Base-by-base conservation (phyloP, 768 basidiomycete species). In the Ephemerocybe angulata region DNA sequence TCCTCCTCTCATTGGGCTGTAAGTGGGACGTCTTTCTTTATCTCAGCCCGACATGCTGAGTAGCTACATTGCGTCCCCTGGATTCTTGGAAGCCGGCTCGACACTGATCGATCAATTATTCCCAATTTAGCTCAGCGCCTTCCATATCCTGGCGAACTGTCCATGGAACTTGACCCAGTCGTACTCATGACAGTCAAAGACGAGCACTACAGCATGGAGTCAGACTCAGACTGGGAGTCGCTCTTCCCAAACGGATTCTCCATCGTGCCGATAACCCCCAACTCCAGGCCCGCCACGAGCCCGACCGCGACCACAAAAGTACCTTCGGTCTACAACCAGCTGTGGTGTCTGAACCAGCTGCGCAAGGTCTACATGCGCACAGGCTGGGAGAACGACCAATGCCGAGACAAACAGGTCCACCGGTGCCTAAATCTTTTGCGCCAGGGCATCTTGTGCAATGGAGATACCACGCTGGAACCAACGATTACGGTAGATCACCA, bases 261-360 rank as follows among this genome's bases (percentile, higher is more conserved):
- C 12, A 46, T 54, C 21, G 22, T 35, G 25, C 47, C 48, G 19
- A 50, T 58, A 30, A 8, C 25, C n/a, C 17, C 17, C 38, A 29
- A 27, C 46, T 15, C 46, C 3, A 27, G n/a, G 15, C 28, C 30
- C 15, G 25, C 8, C 13, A 29, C 17, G 22, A 10, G 46, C 15
- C 10, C 5, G 5, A 19, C 15, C 7, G 22, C 27, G 27, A 27
- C 30, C 17, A 3, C 25, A 1, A 28, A 19, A 28, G 46, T 47
- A 19, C 46, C 46, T 12, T 31, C 56, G 8, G 55, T 58, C 54
- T 58, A 61, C 30, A 57, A 61, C 47, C 54, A 61, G 52, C 51
- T 61, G 4, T 54, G 56, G 28, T 61, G 57, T 35, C 48, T 58
- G 8, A 58, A 61, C 30, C 47, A 54, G 17, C 53, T 61, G 51